These are phyloP conservation scores for Tetrapisispora iriomotensis DNA, from an alignment of 805 yeast species.

Conservation along the genomic window DNA sequence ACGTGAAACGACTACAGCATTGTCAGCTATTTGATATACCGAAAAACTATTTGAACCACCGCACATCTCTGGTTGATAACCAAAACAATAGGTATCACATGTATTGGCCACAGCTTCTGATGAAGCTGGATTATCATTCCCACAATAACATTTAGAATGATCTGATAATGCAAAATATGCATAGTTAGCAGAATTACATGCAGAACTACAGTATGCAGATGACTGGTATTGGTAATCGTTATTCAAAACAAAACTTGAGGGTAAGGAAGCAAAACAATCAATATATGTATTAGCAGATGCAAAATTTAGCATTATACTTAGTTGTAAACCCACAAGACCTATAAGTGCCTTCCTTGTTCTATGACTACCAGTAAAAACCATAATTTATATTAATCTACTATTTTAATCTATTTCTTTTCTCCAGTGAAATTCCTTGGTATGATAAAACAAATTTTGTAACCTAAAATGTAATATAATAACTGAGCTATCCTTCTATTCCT, in stretches of 20 bases:
- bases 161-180: constrained; percentile 25
- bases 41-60: constrained; percentile 47
- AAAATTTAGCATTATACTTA: background rate
- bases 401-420: too few species aligned
- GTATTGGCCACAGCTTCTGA: constrained; percentile 10
- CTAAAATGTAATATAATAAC: too few species aligned
- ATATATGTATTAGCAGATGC: constrained; percentile 7
- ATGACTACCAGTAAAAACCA: too few species aligned
- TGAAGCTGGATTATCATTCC: constrained; percentile 15
- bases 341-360: too few species aligned
- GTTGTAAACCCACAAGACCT: background rate
- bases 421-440: too few species aligned
- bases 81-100: constrained; percentile 38
- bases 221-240: constrained; percentile 22
- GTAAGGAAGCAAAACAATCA: constrained; percentile 24
- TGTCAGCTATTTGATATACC: constrained; percentile 32
- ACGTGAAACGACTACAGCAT: constrained; percentile 4
- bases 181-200: constrained; percentile 14
- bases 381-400: too few species aligned
- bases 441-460: too few species aligned
- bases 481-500: too few species aligned
- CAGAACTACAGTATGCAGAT: constrained; percentile 17
- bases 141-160: constrained; percentile 27
- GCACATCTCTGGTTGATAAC: constrained; percentile 50
- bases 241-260: constrained; percentile 19